These are phyloP conservation scores for Colletotrichum spinosum DNA, from an alignment of 2,329 filamentous ascomycete genomes.

Conservation along the genomic window DNA sequence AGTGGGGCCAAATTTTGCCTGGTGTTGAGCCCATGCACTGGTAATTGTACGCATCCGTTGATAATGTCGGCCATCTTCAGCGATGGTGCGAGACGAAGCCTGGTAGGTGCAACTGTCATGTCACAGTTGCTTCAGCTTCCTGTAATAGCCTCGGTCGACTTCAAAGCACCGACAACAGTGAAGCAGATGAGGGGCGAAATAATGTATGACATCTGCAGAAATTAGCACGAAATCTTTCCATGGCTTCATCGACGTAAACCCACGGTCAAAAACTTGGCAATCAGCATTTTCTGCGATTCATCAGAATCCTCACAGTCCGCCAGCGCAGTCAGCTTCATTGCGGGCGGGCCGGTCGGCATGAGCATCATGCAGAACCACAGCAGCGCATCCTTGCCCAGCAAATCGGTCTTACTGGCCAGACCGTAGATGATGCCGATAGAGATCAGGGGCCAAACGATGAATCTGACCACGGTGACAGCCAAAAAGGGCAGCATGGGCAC, in stretches of 20 bases:
- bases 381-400: slow-evolving; percentile 69
- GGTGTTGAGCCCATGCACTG: neutral
- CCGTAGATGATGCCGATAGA: slow-evolving; percentile 64
- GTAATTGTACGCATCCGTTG: no score
- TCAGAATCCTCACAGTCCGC: slow-evolving; percentile 55
- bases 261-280: slow-evolving; percentile 57
- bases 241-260: slow-evolving; percentile 27
- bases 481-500: slow-evolving; percentile 56
- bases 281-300: slow-evolving; percentile 54
- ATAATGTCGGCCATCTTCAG: neutral
- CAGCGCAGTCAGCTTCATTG: slow-evolving; percentile 60
- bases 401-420: slow-evolving; percentile 62
- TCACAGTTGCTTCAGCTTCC: neutral
- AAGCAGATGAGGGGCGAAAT: slow-evolving; percentile 32
- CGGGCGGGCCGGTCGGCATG: slow-evolving; percentile 60
- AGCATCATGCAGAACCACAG: slow-evolving; percentile 71
- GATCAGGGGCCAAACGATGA: slow-evolving; percentile 68
- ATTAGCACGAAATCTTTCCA: neutral
- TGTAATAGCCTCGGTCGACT: slow-evolving; percentile 17
- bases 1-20: neutral
- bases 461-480: slow-evolving; percentile 66
- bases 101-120: no score
- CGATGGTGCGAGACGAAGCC: neutral
- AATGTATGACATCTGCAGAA: slow-evolving; percentile 27
- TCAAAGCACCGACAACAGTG: slow-evolving; percentile 29